These are phyloP conservation scores for Crithidia sp. DNA, from an alignment of 208 protist species.

Conservation along the genomic window DNA sequence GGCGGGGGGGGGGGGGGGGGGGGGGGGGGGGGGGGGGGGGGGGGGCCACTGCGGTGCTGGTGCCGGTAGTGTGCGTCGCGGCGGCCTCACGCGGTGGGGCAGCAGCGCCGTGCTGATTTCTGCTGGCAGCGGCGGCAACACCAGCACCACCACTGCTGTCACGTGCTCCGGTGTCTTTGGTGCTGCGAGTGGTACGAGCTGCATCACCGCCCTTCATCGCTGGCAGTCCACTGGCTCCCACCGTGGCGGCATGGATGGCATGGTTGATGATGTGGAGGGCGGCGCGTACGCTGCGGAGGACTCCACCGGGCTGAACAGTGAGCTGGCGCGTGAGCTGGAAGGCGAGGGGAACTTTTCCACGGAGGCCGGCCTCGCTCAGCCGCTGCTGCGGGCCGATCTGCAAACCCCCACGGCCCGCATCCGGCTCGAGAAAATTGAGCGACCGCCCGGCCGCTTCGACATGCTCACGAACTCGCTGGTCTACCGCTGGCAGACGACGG, in stretches of 20 bases:
- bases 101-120: neutral
- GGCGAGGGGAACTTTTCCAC: conserved; percentile 45
- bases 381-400: conserved; percentile 33
- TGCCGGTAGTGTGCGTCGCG: neutral
- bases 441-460: conserved; percentile 81
- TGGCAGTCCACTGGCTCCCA: conserved; percentile 22
- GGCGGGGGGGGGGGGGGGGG: too few relatives aligned
- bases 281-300: conserved; percentile 35
- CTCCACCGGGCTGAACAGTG: conserved; percentile 50
- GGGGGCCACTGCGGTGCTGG: too few relatives aligned
- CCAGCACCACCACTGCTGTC: too few relatives aligned
- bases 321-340: conserved; percentile 65
- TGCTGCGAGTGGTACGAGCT: too few relatives aligned
- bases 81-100: neutral
- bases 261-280: neutral
- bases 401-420: conserved; percentile 40
- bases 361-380: conserved; percentile 29
- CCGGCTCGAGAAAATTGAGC: conserved; percentile 66
- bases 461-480: conserved; percentile 89
- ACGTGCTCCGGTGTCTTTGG: too few relatives aligned
- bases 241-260: neutral
- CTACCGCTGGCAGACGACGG: conserved; percentile 89
- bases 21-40: too few relatives aligned
- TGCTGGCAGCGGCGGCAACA: neutral
- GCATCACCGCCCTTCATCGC: neutral